Evolutionary conservation across 2,329 filamentous ascomycete species (phyloP), one percentile per base, ranked within the genome.

Genomic region (Beauveria brongniartii): DNA sequence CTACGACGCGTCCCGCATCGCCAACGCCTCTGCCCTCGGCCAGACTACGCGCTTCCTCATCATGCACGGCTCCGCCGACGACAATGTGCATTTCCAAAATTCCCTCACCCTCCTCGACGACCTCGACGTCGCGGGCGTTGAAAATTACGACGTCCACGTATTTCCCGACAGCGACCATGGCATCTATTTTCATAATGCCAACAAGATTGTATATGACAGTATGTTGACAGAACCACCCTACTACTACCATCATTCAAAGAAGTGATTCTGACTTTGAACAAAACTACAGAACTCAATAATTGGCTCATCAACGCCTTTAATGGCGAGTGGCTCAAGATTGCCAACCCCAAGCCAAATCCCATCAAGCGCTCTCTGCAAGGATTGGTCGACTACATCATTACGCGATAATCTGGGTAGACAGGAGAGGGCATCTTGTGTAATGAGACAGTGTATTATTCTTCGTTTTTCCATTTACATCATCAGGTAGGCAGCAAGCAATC

Each of bases 291-390:
- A 75, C 74, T 96, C 37, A 86, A 81, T 62, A 92, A 90, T 71
- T 99, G 93, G 93, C 85, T 99, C 59, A 83, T 97, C 71, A 97
- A 97, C 71, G 94, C 94, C 1, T 99, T 99, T 73, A 97, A 97
- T 67, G 94, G 94, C 56, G 92, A 97, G 73, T 97, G 93, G 91
- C 78, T 93, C 62, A 84, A 82, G 72, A 71, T 84, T 16, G 68
- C 72, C 12, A 64, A 81, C 56, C 77, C 82, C 2, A 79, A 80
- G 66, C 82, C 82, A 2, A 74, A 73, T 34, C 66, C 68, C 30
- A 67, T 71, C 20, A 68, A 67, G 50, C 59, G 48, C 44, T 50
- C 50, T 22, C 6, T 47, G 16, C 37, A 59, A 24, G 20, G 10
- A 5, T 12, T 47, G 37, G 44, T 16, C 24, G 12, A 30, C 16